Base-by-base conservation (phyloP, 306 rosid genomes). In the Coriaria nepalensis region DNA sequence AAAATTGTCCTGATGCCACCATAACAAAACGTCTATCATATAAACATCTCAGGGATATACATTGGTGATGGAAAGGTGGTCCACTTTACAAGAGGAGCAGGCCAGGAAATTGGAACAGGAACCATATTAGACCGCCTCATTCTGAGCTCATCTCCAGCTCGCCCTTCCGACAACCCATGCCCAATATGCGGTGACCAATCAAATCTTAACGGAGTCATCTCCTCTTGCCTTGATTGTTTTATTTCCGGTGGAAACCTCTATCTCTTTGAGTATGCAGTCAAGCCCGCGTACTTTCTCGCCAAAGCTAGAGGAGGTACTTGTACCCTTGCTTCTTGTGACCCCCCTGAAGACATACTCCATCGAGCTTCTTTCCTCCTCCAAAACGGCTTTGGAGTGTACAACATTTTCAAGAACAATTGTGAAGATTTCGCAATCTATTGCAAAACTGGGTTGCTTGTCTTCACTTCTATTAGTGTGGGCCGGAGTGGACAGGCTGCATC, bases 351-450 rank as follows among this genome's bases (percentile, higher is more conserved):
- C 6, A 72, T 78, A 13, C 64, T 88, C 35, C 68, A 52, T 49
- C 90, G 83, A 0, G 71, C 93, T 9, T 50, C 44, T 35, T 78
- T 51, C 62, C 95, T 83, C 50, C 86, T 68, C 37, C 50, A 74
- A 33, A 81, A 76, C 34, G 95, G 93, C 42, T 83, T 84, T 49
- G 90, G 87, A 4, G 48, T 20, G 58, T 81, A 77, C 51, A 4
- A 75, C 51, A 38, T 70, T 12, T 76, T 73, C 70, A 77, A 67
- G 62, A 84, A 81, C 49, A 88, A 84, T 63, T 81, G 93, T 29
- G 84, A 88, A 56, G 80, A 84, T 65, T 88, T 83, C 39, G 90
- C 93, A 2, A 70, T 81, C 44, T 88, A 88, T 64, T 88, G 93
- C 68, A 88, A 88, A 64, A 88, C 93, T 6, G 90, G 86, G 0